Evolutionary conservation across 2,329 filamentous ascomycete genomes (phyloP), one percentile per base, ranked within the genome.

Genomic region (Nannizziopsis barbatae): DNA sequence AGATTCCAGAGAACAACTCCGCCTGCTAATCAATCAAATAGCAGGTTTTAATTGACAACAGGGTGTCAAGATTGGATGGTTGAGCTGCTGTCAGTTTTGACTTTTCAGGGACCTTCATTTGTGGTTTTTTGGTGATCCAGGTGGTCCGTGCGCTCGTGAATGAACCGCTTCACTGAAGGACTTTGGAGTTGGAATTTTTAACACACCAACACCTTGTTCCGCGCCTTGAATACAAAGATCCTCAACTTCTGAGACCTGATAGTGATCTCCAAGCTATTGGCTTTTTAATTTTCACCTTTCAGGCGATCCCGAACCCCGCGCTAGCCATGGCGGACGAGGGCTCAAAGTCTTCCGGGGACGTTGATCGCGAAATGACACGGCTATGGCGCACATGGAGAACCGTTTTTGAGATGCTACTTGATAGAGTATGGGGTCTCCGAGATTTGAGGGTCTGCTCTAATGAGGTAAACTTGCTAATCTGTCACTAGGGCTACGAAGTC

Each of bases 381-480:
- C 79, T 95, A 58, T 98, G 92, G 90, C 85, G 90, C 67, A 87
- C 89, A 59, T 93, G 86, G 80, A 81, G 81, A 68, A 98, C 92
- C 7, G 81, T 88, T 42, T 87, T 94, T 68, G 86, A 98, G 75
- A 94, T 98, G 90, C 83, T 92, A 58, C 75, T 78, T 53, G 92
- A 96, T 67, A 74, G 90, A 66, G 89, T 95, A 78, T 60, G 84
- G 40, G 41, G 33, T 58, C 52, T 40, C 33, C 31, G 14, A 5
- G n/a, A 7, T 22, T 27, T 27, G 22, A 27, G 22, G 4, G 7
- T 7, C 22, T 27, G 22, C 22, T 27, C 22, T 27, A 4, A 27
- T 7, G 22, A 4, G 22, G 3, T 27, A 7, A 27, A 27, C 22
- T 7, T 27, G 22, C 22, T 36, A n/a, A n/a, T 20, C 39, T 27